phyloP scores from a whole-genome alignment of 805 yeast genomes.

The Priceomyces castillae region DNA sequence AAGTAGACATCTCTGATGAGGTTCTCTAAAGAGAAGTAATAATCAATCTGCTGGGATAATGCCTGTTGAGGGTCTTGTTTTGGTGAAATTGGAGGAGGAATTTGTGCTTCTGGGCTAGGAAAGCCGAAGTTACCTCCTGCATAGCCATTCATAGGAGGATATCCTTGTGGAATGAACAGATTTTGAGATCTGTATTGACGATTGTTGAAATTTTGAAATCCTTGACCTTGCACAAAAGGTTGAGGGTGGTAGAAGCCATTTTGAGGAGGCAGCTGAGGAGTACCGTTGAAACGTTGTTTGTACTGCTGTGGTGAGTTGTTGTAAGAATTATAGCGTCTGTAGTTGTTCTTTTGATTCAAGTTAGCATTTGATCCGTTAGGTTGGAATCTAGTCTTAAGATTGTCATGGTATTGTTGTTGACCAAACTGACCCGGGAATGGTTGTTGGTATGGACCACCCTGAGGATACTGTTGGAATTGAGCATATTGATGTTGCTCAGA shows the following conservation, averaged over 20 bases:
- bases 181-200: constrained; percentile 24
- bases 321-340: constrained; percentile 25
- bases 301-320: constrained; percentile 15
- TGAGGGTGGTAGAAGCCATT: constrained; percentile 34
- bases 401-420: constrained; percentile 11
- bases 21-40: constrained; percentile 87
- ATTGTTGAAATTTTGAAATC: constrained; percentile 23
- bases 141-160: constrained; percentile 13
- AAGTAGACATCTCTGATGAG: constrained; percentile 79
- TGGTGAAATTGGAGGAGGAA: constrained; percentile 48
- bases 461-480: constrained; percentile 6
- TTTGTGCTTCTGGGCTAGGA: constrained; percentile 24
- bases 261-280: constrained; percentile 17
- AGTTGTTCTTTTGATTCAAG: constrained; percentile 22
- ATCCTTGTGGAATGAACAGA: constrained; percentile 21
- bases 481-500: constrained; percentile 7
- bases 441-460: constrained; percentile 1
- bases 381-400: constrained; percentile 11
- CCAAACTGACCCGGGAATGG: not conserved
- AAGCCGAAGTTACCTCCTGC: constrained; percentile 9
- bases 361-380: constrained; percentile 5
- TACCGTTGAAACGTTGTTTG: constrained; percentile 19
- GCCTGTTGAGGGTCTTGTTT: constrained; percentile 46
- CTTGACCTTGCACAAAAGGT: constrained; percentile 24
- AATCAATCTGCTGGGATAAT: constrained; percentile 67